Percentiles rank a stretch among this genome's conserved stretches.
These are phyloP conservation scores for Candida chilensis DNA, from an alignment of 805 yeast species.

Conservation along the genomic window DNA sequence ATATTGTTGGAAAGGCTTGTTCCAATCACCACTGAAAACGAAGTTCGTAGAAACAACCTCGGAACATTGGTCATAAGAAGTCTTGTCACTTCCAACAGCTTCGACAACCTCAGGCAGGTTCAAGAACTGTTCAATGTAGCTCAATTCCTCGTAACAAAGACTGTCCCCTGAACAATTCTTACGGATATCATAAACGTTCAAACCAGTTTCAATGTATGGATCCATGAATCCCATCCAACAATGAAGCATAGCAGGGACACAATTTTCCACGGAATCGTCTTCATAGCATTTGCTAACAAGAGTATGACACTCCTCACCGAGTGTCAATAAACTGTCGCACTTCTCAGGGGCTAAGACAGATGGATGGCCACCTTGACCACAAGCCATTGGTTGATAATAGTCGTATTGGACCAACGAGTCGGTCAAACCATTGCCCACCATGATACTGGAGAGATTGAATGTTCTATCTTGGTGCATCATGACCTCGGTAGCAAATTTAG, in stretches of 20 bases:
- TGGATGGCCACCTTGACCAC: constrained; percentile 33
- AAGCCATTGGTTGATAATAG: constrained; percentile 33
- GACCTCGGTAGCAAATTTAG: constrained; percentile 53
- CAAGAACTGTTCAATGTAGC: constrained; percentile 39
- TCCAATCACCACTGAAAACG: constrained; percentile 53
- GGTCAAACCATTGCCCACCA: constrained; percentile 36
- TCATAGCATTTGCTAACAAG: constrained; percentile 20
- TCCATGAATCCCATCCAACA: constrained; percentile 17
- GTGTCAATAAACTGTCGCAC: too few relatives aligned
- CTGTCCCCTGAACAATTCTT: constrained; percentile 39
- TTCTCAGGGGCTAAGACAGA: constrained; percentile 20
- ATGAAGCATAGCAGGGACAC: constrained; percentile 26
- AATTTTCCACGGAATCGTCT: constrained; percentile 20
- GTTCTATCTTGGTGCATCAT: constrained; percentile 36
- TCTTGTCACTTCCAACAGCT: constrained; percentile 47
- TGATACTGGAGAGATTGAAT: constrained; percentile 25
- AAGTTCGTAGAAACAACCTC: constrained; percentile 41
- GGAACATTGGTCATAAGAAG: constrained; percentile 41
- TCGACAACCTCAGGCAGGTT: constrained; percentile 44
- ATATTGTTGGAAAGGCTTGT: constrained; percentile 52
- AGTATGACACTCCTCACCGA: too few relatives aligned
- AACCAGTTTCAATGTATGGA: constrained; percentile 36
- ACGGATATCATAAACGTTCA: constrained; percentile 60
- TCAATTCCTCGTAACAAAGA: constrained; percentile 43
- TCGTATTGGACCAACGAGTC: constrained; percentile 29